These are phyloP conservation scores for Tilletia caries DNA, from an alignment of 1,284 basidiomycete species.

Conservation along the genomic window DNA sequence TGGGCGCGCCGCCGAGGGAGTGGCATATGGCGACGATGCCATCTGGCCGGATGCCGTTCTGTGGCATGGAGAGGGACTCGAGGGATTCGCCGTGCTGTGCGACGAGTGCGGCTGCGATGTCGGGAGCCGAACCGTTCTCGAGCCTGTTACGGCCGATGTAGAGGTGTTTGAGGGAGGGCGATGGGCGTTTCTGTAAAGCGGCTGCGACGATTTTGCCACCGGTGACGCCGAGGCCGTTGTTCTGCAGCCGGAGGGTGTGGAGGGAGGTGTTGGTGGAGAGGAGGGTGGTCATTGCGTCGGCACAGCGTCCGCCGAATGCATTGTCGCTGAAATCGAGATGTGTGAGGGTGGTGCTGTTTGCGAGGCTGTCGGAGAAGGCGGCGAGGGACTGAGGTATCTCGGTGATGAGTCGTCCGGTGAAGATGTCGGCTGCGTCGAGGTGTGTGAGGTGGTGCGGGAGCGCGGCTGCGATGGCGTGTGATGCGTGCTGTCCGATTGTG, in stretches of 20 bases:
- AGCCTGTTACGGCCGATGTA: conserved; percentile 92
- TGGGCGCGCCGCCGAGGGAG: conserved; percentile 68
- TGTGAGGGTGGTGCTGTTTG: conserved; percentile 72
- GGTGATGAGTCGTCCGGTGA: conserved; percentile 89
- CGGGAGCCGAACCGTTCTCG: conserved; percentile 79
- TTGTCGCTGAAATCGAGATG: conserved; percentile 93
- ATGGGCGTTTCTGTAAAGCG: conserved; percentile 70
- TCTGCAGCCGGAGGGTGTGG: conserved; percentile 86
- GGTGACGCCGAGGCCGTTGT: conserved; percentile 92
- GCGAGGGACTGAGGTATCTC: conserved; percentile 89
- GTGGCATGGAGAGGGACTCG: conserved; percentile 80
- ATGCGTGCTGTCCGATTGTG: conserved; percentile 90
- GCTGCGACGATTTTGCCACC: conserved; percentile 83
- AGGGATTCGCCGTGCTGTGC: conserved; percentile 66
- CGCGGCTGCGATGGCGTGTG: conserved; percentile 76
- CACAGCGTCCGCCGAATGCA: conserved; percentile 91
- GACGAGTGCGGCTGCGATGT: conserved; percentile 83
- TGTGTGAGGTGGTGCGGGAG: conserved; percentile 53
- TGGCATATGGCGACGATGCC: conserved; percentile 77
- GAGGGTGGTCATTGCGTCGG: conserved; percentile 89
- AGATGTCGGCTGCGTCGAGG: conserved; percentile 83
- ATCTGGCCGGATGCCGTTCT: conserved; percentile 94
- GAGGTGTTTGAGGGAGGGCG: conserved; percentile 71
- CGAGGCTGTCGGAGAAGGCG: conserved; percentile 82
- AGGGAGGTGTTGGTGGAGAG: conserved; percentile 58